These are phyloP conservation scores for Aegilops tauschii DNA, from an alignment of 176 grass and related monocot species.

Conservation along the genomic window DNA sequence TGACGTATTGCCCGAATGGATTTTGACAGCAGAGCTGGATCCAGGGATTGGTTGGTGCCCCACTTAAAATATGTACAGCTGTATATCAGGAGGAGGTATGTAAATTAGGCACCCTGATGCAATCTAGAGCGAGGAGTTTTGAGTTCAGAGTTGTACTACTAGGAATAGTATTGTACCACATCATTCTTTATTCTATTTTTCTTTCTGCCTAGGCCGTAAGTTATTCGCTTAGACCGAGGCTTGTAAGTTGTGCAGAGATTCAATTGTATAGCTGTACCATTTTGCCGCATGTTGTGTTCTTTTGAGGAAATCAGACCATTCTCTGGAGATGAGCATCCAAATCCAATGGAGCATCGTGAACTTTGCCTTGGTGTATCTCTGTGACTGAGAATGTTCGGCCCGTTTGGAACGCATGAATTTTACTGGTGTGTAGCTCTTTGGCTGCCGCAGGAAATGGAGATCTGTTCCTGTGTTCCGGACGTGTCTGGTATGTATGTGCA, in stretches of 20 bases:
- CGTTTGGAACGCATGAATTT: neutral
- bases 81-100: conserved; percentile 33
- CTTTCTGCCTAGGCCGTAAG: neutral
- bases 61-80: conserved; percentile 33
- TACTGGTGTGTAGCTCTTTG: neutral
- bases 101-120: conserved; percentile 40
- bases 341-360: neutral
- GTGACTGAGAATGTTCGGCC: neutral
- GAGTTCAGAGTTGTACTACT: neutral
- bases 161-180: conserved; percentile 14
- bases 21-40: conserved; percentile 23
- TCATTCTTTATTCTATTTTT: conserved; percentile 45
- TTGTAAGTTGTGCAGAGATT: conserved; percentile 25
- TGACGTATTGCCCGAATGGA: neutral
- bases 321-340: neutral
- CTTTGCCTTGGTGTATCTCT: neutral
- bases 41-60: neutral
- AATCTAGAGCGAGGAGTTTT: conserved; percentile 1
- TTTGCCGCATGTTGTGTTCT: neutral
- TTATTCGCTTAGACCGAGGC: neutral
- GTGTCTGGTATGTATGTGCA: neutral
- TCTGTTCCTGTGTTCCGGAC: neutral
- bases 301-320: neutral
- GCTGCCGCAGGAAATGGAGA: neutral
- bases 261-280: conserved; percentile 35